These are phyloP conservation scores for Knufia petricola DNA, from an alignment of 2,329 filamentous ascomycete species.

Conservation along the genomic window DNA sequence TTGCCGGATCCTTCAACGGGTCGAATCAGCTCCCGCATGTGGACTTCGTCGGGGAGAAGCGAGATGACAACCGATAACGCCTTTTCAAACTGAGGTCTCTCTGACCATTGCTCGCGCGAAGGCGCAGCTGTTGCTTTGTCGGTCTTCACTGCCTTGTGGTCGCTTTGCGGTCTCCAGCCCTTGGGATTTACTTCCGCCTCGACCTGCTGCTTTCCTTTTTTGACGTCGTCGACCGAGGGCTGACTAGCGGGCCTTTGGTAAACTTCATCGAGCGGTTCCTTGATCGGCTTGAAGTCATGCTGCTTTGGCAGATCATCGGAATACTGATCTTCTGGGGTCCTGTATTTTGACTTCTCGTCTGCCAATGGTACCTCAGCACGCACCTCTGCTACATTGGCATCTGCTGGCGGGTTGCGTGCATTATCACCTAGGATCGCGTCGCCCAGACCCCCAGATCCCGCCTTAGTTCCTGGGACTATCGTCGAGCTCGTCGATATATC, in stretches of 20 bases:
- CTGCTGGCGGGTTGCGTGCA: background rate
- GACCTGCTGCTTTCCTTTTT: background rate
- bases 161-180: slow-evolving; percentile 1
- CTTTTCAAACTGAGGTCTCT: slow-evolving; percentile 21
- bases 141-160: background rate
- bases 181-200: slow-evolving; percentile 2
- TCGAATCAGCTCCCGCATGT: slow-evolving; percentile 27
- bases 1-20: slow-evolving; percentile 33
- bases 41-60: slow-evolving; percentile 22
- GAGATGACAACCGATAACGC: slow-evolving; percentile 19
- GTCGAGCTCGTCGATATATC: background rate
- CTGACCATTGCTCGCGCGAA: slow-evolving; percentile 13
- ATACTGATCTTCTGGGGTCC: background rate
- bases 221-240: background rate
- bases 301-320: slow-evolving; percentile 2
- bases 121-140: background rate
- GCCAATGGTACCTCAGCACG: background rate
- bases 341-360: slow-evolving; percentile 4
- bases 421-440: slow-evolving; percentile 4
- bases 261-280: background rate
- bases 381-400: slow-evolving; percentile 2
- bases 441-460: slow-evolving; percentile 1
- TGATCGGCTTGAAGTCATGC: slow-evolving; percentile 5
- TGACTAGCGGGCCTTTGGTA: background rate
- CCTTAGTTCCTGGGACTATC: background rate